Percentiles rank a stretch among this genome's conserved stretches.
Conservation (phyloP, 306 rosid genomes). For the Castanea sativa region DNA sequence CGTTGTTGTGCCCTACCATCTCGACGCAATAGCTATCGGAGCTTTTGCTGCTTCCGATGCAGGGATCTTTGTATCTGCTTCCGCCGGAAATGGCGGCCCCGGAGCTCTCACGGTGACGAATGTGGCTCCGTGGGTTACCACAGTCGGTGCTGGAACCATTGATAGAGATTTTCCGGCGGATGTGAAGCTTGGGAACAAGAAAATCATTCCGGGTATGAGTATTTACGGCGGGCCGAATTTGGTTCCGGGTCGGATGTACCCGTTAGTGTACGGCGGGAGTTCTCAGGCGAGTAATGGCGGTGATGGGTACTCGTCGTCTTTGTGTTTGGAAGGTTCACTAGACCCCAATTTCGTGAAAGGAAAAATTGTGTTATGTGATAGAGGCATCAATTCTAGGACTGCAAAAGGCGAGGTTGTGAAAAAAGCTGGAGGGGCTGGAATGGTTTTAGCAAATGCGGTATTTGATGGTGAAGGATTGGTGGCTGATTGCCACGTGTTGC, state of each 20-base stretch:
- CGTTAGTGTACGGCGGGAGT: conserved; percentile 51
- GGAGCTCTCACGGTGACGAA: conserved; percentile 81
- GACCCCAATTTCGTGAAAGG: conserved; percentile 59
- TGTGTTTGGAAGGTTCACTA: conserved; percentile 78
- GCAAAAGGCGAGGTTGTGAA: conserved; percentile 82
- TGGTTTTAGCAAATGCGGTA: conserved; percentile 78
- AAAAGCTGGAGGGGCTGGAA: conserved; percentile 80
- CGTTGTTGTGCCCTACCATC: conserved; percentile 80
- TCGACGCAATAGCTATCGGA: conserved; percentile 73
- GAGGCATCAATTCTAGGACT: conserved; percentile 85
- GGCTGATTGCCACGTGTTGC: conserved; percentile 85
- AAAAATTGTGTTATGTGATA: conserved; percentile 74
- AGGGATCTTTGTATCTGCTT: conserved; percentile 77
- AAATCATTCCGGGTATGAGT: conserved; percentile 51
- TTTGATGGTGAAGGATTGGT: conserved; percentile 93
- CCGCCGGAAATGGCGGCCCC: conserved; percentile 90
- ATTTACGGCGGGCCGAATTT: conserved; percentile 78
- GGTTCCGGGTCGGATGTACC: conserved; percentile 63
- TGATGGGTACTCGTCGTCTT: conserved; percentile 78
- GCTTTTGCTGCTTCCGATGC: conserved; percentile 58
- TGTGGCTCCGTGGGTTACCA: conserved; percentile 88
- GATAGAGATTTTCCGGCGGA: conserved; percentile 84
- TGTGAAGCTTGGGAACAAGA: conserved; percentile 78
- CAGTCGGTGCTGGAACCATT: conserved; percentile 91
- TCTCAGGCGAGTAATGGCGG: conserved; percentile 31